These are phyloP conservation scores for Termitomyces sp. DNA, from an alignment of 768 basidiomycete species.

Conservation along the genomic window DNA sequence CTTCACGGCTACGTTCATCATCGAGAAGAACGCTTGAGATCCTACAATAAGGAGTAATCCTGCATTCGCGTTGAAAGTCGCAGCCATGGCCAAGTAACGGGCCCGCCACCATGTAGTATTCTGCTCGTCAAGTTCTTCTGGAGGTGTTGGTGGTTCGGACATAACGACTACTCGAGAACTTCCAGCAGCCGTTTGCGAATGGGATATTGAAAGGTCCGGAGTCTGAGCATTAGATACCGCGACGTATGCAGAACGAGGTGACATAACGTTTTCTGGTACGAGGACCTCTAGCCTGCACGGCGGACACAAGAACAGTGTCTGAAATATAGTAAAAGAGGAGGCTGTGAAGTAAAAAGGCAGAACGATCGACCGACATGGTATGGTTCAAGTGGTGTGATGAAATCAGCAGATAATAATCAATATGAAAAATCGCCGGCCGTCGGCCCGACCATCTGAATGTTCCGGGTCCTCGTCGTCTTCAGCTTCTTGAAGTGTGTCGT, in stretches of 20 bases:
- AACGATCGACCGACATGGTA: background rate
- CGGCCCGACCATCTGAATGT: no score
- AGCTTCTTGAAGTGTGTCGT: no score
- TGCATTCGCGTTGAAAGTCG: constrained; percentile 33
- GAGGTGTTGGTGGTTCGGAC: constrained; percentile 8
- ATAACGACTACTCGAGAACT: background rate
- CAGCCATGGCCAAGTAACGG: background rate
- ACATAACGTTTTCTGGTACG: constrained; percentile 3
- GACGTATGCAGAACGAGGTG: constrained; percentile 13
- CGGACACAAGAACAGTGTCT: background rate
- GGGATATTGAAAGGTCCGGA: constrained; percentile 12
- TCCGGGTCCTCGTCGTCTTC: no score
- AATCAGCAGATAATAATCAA: no score
- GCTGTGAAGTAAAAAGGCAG: background rate
- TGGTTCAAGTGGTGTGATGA: no score
- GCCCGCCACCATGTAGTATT: constrained; percentile 5
- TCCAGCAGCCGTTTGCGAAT: background rate
- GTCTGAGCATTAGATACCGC: constrained; percentile 17
- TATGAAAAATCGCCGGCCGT: no score
- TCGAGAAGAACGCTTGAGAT: constrained; percentile 56
- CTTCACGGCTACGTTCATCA: constrained; percentile 65
- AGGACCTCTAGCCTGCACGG: background rate
- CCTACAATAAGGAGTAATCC: constrained; percentile 58
- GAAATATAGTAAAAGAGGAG: background rate
- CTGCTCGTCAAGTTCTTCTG: background rate